Evolutionary conservation across 2,329 filamentous ascomycete genomes (phyloP).

Genomic region (Mollisia scopiformis): DNA sequence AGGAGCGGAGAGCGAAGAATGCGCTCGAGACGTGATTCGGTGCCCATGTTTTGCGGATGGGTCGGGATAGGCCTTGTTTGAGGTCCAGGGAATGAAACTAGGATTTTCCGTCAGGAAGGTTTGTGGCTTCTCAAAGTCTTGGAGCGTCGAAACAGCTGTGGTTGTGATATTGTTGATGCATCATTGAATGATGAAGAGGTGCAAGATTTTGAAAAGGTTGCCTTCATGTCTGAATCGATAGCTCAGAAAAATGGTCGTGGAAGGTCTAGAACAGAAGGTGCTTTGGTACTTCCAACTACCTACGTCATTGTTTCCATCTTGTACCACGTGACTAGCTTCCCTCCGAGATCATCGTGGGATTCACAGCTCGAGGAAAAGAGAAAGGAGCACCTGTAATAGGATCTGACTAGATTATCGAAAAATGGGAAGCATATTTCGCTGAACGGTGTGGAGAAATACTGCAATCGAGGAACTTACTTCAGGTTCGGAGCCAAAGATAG

Average conservation of each 20-base stretch:
- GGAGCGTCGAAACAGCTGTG: neutral
- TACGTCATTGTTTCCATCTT: neutral
- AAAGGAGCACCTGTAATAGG: too few relatives aligned
- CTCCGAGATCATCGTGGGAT: neutral
- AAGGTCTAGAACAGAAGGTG: neutral
- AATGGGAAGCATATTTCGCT: neutral
- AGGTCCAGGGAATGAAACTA: neutral
- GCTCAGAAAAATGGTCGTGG: neutral
- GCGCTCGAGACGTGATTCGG: neutral
- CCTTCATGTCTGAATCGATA: neutral
- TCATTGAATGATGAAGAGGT: neutral
- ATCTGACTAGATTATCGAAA: too few relatives aligned
- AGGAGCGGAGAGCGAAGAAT: constrained; percentile 16
- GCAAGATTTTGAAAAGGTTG: neutral
- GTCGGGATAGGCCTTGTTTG: neutral
- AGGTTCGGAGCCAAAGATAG: neutral
- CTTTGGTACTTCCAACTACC: too few relatives aligned
- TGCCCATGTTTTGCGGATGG: neutral
- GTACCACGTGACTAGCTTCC: neutral
- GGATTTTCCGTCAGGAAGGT: neutral
- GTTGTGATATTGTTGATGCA: too few relatives aligned
- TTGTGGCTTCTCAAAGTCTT: neutral
- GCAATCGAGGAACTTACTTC: too few relatives aligned
- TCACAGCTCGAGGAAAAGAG: neutral
- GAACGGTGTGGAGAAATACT: neutral